phyloP scores from a whole-genome alignment of 768 basidiomycete genomes.

The Termitomyces sp. region DNA sequence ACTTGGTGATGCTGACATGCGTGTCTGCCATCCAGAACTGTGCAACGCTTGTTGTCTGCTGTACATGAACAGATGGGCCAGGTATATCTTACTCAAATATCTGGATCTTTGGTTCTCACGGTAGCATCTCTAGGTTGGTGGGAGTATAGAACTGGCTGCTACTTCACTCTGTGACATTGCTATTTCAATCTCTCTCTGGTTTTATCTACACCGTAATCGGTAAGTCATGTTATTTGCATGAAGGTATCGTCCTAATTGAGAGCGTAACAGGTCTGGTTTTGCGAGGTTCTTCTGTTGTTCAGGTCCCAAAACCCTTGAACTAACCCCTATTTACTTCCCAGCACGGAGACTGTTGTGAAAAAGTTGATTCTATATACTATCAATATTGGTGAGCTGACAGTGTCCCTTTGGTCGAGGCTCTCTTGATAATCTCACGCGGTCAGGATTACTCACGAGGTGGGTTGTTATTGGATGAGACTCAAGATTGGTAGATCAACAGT shows the following conservation, averaged over 20 bases:
- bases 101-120: not conserved
- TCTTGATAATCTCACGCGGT: not conserved
- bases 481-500: not conserved
- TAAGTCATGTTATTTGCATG: not conserved
- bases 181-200: conserved; percentile 10
- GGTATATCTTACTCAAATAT: not conserved
- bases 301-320: no score
- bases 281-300: not conserved
- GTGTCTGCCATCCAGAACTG: not conserved
- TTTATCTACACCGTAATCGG: conserved; percentile 4
- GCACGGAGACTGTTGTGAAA: conserved; percentile 9
- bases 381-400: conserved; percentile 3
- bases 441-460: conserved; percentile 8
- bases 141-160: conserved; percentile 9
- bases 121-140: not conserved
- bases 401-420: not conserved
- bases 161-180: conserved; percentile 9
- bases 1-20: not conserved
- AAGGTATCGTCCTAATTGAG: not conserved
- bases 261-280: not conserved
- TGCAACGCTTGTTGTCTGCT: conserved; percentile 1
- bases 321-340: not conserved
- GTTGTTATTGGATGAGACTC: not conserved
- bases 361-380: conserved; percentile 10
- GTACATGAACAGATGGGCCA: conserved; percentile 9